Percentiles rank a stretch among this genome's conserved stretches.
phyloP scores from a whole-genome alignment of 805 yeast species.

The Metschnikowia dekortorum region DNA sequence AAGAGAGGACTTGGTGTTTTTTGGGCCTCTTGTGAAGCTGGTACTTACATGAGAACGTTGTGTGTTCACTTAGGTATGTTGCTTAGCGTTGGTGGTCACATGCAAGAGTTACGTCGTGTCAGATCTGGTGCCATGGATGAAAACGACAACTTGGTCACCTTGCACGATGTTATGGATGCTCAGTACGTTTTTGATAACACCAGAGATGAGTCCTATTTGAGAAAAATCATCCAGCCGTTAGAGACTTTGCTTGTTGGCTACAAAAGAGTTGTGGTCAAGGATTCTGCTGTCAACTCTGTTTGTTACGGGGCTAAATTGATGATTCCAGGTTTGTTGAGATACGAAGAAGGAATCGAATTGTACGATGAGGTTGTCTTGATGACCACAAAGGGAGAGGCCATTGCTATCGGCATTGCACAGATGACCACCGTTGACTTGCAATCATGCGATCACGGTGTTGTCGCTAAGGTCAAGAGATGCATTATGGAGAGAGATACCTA shows the following conservation, averaged over 20 bases:
- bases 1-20: slow-evolving; percentile 96
- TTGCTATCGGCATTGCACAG: slow-evolving; percentile 97
- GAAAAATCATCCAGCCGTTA: slow-evolving; percentile 91
- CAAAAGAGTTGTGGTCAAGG: slow-evolving; percentile 90
- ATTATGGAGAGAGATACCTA: slow-evolving; percentile 99
- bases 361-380: slow-evolving; percentile 97
- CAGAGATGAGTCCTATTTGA: slow-evolving; percentile 91
- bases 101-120: slow-evolving; percentile 99
- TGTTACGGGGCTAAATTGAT: slow-evolving; percentile 98
- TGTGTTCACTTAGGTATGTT: slow-evolving; percentile 99
- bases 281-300: slow-evolving; percentile 95
- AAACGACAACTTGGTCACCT: slow-evolving; percentile 85
- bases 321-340: slow-evolving; percentile 97
- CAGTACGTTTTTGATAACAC: slow-evolving; percentile 97
- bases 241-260: slow-evolving; percentile 91
- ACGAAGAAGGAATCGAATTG: slow-evolving; percentile 95
- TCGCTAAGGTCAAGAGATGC: slow-evolving; percentile 97
- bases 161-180: slow-evolving; percentile 97
- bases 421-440: slow-evolving; percentile 98
- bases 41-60: slow-evolving; percentile 98
- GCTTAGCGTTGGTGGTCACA: slow-evolving; percentile 98
- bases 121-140: slow-evolving; percentile 95
- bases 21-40: slow-evolving; percentile 99
- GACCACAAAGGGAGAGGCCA: slow-evolving; percentile 99
- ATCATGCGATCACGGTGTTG: slow-evolving; percentile 96